These are phyloP conservation scores for Cutaneotrichosporon arboriforme DNA, from an alignment of 1,284 basidiomycete species.

Conservation along the genomic window DNA sequence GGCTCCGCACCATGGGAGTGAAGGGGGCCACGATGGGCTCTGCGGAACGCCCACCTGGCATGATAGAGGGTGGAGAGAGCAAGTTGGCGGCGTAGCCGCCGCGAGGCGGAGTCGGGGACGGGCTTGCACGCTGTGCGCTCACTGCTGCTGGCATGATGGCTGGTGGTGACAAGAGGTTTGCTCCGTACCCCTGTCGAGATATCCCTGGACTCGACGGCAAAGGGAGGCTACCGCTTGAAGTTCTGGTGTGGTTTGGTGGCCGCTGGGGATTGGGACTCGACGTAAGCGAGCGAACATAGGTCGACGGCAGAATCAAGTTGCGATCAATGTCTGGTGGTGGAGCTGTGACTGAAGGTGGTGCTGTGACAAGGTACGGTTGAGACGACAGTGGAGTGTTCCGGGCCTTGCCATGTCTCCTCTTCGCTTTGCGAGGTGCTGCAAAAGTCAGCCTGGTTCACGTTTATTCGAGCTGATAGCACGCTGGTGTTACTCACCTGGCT, in stretches of 20 bases:
- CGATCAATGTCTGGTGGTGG: not conserved
- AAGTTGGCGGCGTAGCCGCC: conserved; percentile 30
- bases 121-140: not conserved
- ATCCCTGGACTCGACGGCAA: not conserved
- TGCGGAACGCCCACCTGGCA: conserved; percentile 28
- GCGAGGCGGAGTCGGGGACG: not conserved
- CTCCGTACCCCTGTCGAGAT: conserved; percentile 22
- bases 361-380: conserved; percentile 38
- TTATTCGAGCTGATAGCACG: no score
- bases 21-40: not conserved
- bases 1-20: not conserved
- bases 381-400: conserved; percentile 24
- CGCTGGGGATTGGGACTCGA: conserved; percentile 28
- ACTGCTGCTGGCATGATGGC: conserved; percentile 27
- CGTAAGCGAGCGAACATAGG: conserved; percentile 24
- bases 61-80: conserved; percentile 35
- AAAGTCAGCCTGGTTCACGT: not conserved
- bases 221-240: conserved; percentile 6
- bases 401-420: conserved; percentile 22
- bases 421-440: conserved; percentile 5
- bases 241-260: conserved; percentile 26
- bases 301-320: conserved; percentile 24
- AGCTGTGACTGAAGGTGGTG: conserved; percentile 27
- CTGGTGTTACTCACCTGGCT: not conserved
- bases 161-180: conserved; percentile 35